phyloP scores from a whole-genome alignment of 208 protist genomes.

The Balamuthia mandrillaris region DNA sequence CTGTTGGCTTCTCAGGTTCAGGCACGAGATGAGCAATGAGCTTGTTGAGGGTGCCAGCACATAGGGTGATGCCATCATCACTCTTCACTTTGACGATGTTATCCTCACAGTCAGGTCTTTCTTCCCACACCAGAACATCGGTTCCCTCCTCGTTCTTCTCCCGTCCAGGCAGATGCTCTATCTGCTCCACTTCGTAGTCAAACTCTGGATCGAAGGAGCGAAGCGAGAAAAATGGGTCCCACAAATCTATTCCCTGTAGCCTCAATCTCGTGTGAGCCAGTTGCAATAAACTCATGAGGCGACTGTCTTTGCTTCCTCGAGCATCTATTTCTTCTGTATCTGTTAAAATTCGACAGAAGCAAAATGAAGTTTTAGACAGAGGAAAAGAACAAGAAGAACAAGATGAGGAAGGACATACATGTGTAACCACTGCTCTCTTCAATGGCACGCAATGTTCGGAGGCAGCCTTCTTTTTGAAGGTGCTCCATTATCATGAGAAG shows the following conservation, averaged over 20 bases:
- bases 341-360: too few relatives aligned
- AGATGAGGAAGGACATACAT: background rate
- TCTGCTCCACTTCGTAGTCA: conserved; percentile 6
- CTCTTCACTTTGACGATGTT: conserved; percentile 24
- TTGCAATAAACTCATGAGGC: too few relatives aligned
- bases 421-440: background rate
- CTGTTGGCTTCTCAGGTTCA: background rate
- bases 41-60: conserved; percentile 6
- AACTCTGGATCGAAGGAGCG: background rate
- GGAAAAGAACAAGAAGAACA: background rate
- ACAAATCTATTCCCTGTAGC: too few relatives aligned
- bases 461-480: background rate
- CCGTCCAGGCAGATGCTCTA: background rate
- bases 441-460: background rate
- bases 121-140: conserved; percentile 14
- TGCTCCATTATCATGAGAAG: conserved; percentile 8
- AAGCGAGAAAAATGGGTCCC: too few relatives aligned
- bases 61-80: background rate
- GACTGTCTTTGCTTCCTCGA: too few relatives aligned
- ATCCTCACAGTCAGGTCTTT: background rate
- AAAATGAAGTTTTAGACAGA: too few relatives aligned
- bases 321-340: too few relatives aligned
- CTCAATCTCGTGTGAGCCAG: too few relatives aligned
- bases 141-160: background rate
- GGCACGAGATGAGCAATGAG: conserved; percentile 17